These are phyloP conservation scores for Hymenoscyphus infarciens DNA, from an alignment of 2,329 filamentous ascomycete genomes.

Conservation along the genomic window DNA sequence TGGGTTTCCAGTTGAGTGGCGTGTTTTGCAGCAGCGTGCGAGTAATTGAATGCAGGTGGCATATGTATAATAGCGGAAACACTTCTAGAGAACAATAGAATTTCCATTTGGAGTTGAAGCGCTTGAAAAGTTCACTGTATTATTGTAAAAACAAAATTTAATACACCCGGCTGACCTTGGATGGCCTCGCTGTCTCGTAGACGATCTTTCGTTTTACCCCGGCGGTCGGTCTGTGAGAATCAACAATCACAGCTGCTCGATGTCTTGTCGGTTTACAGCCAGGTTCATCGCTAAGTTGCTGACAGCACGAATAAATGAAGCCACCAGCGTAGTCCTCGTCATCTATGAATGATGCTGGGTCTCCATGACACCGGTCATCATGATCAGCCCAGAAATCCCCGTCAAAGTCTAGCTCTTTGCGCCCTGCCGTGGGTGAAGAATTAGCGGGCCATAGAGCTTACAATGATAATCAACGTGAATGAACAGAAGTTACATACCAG, in stretches of 20 bases:
- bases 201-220: not conserved
- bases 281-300: not conserved
- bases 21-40: not conserved
- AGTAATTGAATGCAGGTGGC: too few species aligned
- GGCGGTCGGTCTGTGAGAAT: not conserved
- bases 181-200: not conserved
- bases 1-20: not conserved
- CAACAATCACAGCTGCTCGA: not conserved
- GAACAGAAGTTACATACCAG: too few species aligned
- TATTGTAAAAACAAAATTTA: not conserved
- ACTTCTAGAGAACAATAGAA: too few species aligned
- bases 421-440: not conserved
- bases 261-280: not conserved
- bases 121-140: too few species aligned
- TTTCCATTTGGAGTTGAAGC: too few species aligned
- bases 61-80: too few species aligned
- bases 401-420: not conserved
- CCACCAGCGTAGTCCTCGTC: not conserved
- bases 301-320: not conserved
- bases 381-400: not conserved
- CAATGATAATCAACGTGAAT: too few species aligned
- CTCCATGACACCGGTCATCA: not conserved
- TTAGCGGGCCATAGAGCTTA: too few species aligned
- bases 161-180: not conserved
- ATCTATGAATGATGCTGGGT: not conserved